Evolutionary conservation across 1,139 yeast species (phyloP), one percentile per base, ranked within the genome.

Genomic region (Hyphopichia fennica): DNA sequence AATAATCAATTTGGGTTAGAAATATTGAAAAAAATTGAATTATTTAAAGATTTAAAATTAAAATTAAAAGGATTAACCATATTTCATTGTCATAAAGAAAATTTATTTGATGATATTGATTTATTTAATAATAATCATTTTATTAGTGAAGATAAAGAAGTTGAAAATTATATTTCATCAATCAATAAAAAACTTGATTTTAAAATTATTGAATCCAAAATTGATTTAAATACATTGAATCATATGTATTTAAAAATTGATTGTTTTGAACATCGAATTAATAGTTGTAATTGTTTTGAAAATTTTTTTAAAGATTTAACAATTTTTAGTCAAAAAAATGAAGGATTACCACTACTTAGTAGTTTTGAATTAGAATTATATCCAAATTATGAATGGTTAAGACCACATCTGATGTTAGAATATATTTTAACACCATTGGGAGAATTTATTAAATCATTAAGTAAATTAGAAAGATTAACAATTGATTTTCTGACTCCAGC

Each of bases 401-500:
- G 72, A 30, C 74, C 75, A 5, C 68, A 64, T 41, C 70, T 67
- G 47, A 52, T 67, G 15, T 51, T 69, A 35, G 69, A 66, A 41
- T 56, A 54, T 38, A 56, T 63, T 11, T 46, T 69, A 28, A 57
- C 63, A 0, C 75, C 75, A 1, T 50, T 69, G 34, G 70, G 72
- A 0, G 51, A 50, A 9, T 65, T 67, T 42, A 48, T 68, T 17
- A 54, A 57, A 35, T 52, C 67, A 1, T 54, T 69, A 39, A 31
- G 37, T 5, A 56, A 48, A 22, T 46, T 69, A 30, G 35, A 53
- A 6, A 47, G 65, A 28, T 49, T 69, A 19, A 54, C 63, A 0
- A 56, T 69, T 38, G 73, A 68, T 47, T 67, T 68, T 43, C 57
- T 69, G 2, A 67, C 73, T 0, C 70, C 70, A 1, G 71, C 72